A percentile compares a stretch with the other conserved stretches of the same genome.
Evolutionary conservation across 306 rosid species (phyloP).

Genomic region (Erythrophleum fordii): DNA sequence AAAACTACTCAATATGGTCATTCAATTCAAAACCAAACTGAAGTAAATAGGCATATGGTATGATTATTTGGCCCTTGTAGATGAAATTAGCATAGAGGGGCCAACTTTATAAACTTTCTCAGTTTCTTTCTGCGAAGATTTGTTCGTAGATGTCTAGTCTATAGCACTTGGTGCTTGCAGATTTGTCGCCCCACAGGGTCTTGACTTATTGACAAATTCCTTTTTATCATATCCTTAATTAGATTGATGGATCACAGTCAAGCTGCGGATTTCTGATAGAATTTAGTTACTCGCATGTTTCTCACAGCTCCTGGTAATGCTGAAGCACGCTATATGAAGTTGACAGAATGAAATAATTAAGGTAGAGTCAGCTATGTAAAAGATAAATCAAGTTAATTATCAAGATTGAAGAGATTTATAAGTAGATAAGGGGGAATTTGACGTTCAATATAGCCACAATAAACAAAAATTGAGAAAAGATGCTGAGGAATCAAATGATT

Average conservation of each 20-base stretch:
- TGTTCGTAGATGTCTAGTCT: constrained; percentile 10
- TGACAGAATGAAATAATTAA: neutral
- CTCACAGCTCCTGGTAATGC: neutral
- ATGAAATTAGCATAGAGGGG: neutral
- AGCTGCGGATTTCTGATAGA: constrained; percentile 5
- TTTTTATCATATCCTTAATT: constrained; percentile 26
- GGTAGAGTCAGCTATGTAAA: neutral
- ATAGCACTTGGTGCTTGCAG: constrained; percentile 22
- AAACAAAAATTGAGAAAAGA: neutral
- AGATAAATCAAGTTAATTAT: neutral
- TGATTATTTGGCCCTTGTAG: neutral
- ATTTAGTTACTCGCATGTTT: constrained; percentile 18
- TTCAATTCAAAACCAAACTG: constrained; percentile 2
- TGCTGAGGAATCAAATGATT: no score
- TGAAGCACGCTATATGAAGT: neutral
- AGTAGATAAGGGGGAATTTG: no score
- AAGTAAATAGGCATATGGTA: neutral
- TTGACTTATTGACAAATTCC: constrained; percentile 17
- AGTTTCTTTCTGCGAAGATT: constrained; percentile 41
- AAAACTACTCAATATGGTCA: neutral
- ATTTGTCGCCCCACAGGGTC: constrained; percentile 24
- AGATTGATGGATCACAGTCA: constrained; percentile 17
- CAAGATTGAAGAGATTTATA: no score
- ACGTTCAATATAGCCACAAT: no score
- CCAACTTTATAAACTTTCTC: neutral